A percentile compares a stretch with the other conserved stretches of the same genome.
Conservation (phyloP, 257 asterid genomes). For the Fraxinus quadrangulata region DNA sequence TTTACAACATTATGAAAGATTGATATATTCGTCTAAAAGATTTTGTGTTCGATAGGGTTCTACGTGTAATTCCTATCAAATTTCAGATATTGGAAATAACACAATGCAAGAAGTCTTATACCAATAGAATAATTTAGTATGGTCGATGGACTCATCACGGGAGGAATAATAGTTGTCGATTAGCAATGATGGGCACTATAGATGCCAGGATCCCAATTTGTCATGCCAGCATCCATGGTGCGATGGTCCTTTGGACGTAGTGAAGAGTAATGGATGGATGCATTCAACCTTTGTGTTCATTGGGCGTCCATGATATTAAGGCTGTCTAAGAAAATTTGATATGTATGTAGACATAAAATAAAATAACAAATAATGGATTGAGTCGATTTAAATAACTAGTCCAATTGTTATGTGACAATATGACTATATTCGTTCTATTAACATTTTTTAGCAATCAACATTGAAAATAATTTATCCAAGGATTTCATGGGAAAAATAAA, state of each 20-base stretch:
- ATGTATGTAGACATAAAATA: too few relatives aligned
- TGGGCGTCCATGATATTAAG: slow-evolving; percentile 42
- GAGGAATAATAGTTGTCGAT: slow-evolving; percentile 63
- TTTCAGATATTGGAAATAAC: slow-evolving; percentile 49
- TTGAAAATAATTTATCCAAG: too few relatives aligned
- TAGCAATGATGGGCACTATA: slow-evolving; percentile 67
- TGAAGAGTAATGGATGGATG: slow-evolving; percentile 92
- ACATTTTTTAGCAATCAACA: too few relatives aligned
- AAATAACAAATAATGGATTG: too few relatives aligned
- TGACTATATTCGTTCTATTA: too few relatives aligned
- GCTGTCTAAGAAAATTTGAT: slow-evolving; percentile 62
- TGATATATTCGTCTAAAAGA: slow-evolving; percentile 63
- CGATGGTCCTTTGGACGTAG: slow-evolving; percentile 57
- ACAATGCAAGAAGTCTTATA: slow-evolving; percentile 57
- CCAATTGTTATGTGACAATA: too few relatives aligned
- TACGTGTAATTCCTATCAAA: slow-evolving; percentile 57
- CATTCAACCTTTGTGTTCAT: slow-evolving; percentile 86
- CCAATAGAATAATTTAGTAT: slow-evolving; percentile 63
- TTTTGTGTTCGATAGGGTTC: slow-evolving; percentile 56
- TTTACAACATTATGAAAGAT: slow-evolving; percentile 53
- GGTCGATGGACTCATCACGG: slow-evolving; percentile 93
- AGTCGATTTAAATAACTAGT: too few relatives aligned
- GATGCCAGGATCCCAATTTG: slow-evolving; percentile 66
- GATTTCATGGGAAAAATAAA: too few relatives aligned
- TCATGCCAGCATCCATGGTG: slow-evolving; percentile 86